Evolutionary conservation across 2,329 filamentous ascomycete species (phyloP), one percentile per base, ranked within the genome.

Genomic region (Aspergillus chevalieri): DNA sequence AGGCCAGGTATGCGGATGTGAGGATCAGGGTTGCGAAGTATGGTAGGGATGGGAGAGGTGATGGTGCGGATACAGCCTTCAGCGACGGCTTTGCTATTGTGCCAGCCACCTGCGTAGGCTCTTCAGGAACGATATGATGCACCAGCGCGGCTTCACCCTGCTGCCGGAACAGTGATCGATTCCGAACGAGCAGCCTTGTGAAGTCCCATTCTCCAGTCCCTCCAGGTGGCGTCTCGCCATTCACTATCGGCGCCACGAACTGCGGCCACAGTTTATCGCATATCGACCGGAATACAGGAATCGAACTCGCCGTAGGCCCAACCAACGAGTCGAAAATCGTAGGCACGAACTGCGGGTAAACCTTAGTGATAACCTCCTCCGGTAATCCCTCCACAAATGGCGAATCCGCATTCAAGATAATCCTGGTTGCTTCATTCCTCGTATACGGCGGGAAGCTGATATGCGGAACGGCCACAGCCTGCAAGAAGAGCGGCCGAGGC

Each of bases 251-350:
- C 6, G 82, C 79, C 1, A 88, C 84, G 68, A 98, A 97, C 3
- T 84, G 80, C 9, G 85, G 84, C 93, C 93, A 98, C 17, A 97
- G 78, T 41, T 84, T 81, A 44, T 81, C 70, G 62, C 87, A 90
- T 45, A 86, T 81, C 33, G 81, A 79, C 3, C 76, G 78, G 57
- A 95, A 90, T 9, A 81, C 80, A 1, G 86, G 78, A 12, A 97
- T 77, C 34, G 92, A 90, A 45, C 90, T 83, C 1, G 86, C 86
- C 3, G 89, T 89, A 43, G 89, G 83, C 55, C 86, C 88, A 44
- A 86, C 83, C 10, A 97, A 77, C 1, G 91, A 84, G 65, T 98
- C 93, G 77, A 94, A 93, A 12, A 95, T 83, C 4, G 89, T 88
- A 44, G 82, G 82, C 53, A 85, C 82, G 73, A 95, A 97, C 42